phyloP scores from a whole-genome alignment of 148 eudicot genomes.

The Dysphania ambrosioides region DNA sequence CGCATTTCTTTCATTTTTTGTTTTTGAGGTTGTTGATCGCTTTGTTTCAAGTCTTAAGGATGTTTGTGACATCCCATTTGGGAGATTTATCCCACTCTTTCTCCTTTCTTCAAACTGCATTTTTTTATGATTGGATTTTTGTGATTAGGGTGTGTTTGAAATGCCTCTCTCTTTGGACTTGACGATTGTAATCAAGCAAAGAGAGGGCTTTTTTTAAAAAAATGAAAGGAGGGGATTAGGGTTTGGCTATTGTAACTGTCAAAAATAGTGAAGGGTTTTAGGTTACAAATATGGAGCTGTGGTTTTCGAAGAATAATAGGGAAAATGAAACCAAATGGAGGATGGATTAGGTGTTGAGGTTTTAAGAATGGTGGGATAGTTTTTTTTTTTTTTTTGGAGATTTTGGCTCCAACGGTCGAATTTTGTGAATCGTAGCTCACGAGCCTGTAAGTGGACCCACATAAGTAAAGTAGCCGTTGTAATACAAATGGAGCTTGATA shows the following conservation, averaged over 20 bases:
- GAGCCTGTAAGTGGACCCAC: background rate
- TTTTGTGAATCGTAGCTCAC: background rate
- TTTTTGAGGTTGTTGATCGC: constrained; percentile 19
- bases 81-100: constrained; percentile 85
- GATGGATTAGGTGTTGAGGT: constrained; percentile 14
- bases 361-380: constrained; percentile 6
- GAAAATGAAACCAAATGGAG: background rate
- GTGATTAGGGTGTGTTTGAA: background rate
- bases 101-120: constrained; percentile 67
- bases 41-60: constrained; percentile 51
- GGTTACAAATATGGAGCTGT: background rate
- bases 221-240: no score
- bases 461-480: constrained; percentile 25
- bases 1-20: constrained; percentile 29
- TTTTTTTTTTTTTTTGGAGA: background rate
- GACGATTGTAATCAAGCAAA: background rate
- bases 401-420: constrained; percentile 33
- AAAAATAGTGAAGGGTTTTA: constrained; percentile 7
- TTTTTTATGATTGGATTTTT: constrained; percentile 14
- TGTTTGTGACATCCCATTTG: constrained; percentile 65
- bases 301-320: background rate
- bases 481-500: no score
- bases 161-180: constrained; percentile 18
- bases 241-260: constrained; percentile 15
- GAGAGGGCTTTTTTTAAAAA: constrained; percentile 18